Base-by-base conservation (phyloP, 164 flowering plant species). In the Berberis thunbergii region DNA sequence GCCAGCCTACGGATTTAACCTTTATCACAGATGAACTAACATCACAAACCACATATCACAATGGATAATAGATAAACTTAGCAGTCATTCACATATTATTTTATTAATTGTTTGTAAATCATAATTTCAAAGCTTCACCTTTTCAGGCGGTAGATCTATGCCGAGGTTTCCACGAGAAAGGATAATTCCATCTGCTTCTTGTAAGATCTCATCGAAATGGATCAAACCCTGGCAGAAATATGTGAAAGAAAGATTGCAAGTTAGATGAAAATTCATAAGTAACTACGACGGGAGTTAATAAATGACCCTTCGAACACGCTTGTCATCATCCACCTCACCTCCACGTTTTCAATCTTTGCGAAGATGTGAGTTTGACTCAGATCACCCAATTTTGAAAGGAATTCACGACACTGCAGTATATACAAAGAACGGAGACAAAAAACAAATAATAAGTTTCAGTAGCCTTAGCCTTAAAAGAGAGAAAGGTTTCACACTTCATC, bases 311-410 rank as follows among this genome's bases (percentile, higher is more conserved):
- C 26, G 26, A 26, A 26, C 26, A 26, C 26, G 26, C 26, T 26
- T 26, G 26, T 26, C 26, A 26, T 48, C 50, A 0, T 10, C 3
- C 52, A 53, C n/a, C 61, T 74, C 65, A 77, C 80, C 77, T 77
- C 80, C 10, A 74, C 50, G 43, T 72, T 77, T 70, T 77, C 80
- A 61, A 93, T 93, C 76, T 93, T 93, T 1, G 98, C 98, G 77
- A 90, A 85, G 67, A 93, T 93, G 73, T 90, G 98, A 50, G 98
- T 90, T 70, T 87, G 94, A 60, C 49, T 64, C 48, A 93, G 92
- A 65, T 86, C 93, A 61, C 96, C 97, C 71, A 81, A 70, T 66
- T 80, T 87, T 7, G 91, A 81, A 62, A 93, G 92, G 66, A 69
- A 83, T 44, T 88, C 86, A 40, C 97, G 94, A 60, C 91, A 95